Evolutionary conservation across 257 asterid species (phyloP), one percentile per base, ranked within the genome.

Genomic region (Salvia miltiorrhiza): DNA sequence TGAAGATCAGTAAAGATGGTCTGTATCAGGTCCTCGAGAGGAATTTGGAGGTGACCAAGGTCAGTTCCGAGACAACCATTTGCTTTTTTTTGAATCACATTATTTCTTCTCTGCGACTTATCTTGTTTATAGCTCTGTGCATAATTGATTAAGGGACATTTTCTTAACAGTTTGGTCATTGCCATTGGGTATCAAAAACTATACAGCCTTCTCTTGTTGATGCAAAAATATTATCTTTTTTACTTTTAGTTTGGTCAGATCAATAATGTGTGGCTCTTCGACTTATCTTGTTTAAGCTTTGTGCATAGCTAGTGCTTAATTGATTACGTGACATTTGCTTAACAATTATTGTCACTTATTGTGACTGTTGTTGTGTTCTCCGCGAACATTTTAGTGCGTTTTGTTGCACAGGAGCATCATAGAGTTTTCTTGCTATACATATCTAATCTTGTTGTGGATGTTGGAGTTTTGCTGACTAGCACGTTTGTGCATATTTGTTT

Each of bases 21-120:
- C 74, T 92, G 65, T 81, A 70, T 73, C 68, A 55, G 37, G 88
- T 90, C 70, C 89, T 90, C 40, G 77, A 78, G 68, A 78, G 76
- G 67, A 92, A 90, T 79, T 76, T 69, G 10, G 54, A 80, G 66
- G 71, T 92, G 72, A 88, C 84, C 33, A 86, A 86, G 93, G 96
- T 37, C 10, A 7, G 43, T 37, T 30, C 4, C 30, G 4, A 26
- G 3, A 26, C 30, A 4, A 30, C 9, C 21, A 33, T 44, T 20
- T 20, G 2, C 16, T 55, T 55, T 32, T 35, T 8, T n/a, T n/a
- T n/a, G n/a, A n/a, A 24, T 47, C 37, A 5, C 20, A 16, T 57
- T 28, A 14, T 61, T 5, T 40, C 28, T 33, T 20, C 43, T 8
- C 54, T 65, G 9, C 47, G n/a, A 16, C 50, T 56, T 45, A 7